phyloP scores from a whole-genome alignment of 2,329 filamentous ascomycete genomes.

The Cladosporium colombiae region DNA sequence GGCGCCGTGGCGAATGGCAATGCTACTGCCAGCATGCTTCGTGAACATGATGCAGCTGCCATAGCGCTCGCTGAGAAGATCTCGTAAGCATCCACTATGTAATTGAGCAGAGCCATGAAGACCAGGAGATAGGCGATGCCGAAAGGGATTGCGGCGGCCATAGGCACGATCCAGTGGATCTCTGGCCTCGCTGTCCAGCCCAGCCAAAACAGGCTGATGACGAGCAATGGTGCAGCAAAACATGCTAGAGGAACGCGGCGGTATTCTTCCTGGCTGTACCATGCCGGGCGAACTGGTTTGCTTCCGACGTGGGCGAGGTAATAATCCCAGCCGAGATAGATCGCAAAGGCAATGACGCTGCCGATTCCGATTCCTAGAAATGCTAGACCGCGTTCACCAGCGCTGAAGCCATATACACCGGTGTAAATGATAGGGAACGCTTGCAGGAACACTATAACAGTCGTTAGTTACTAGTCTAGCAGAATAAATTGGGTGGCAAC shows the following conservation, averaged over 20 bases:
- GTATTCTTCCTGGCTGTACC: conserved; percentile 65
- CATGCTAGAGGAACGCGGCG: conserved; percentile 71
- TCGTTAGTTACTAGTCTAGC: conserved; percentile 6
- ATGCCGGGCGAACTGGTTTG: conserved; percentile 45
- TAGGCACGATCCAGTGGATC: conserved; percentile 48
- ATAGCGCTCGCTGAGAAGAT: conserved; percentile 74
- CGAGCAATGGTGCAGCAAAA: conserved; percentile 59
- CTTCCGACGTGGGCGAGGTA: conserved; percentile 56
- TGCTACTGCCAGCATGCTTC: conserved; percentile 73
- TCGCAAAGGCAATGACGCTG: conserved; percentile 51
- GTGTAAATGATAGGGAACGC: conserved; percentile 69
- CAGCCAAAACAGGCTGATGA: conserved; percentile 44
- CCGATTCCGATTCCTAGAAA: conserved; percentile 71
- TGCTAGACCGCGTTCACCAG: conserved; percentile 65
- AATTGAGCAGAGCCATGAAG: conserved; percentile 59
- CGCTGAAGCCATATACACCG: conserved; percentile 62
- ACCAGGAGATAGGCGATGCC: conserved; percentile 51
- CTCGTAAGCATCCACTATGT: conserved; percentile 67
- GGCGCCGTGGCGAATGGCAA: conserved; percentile 50
- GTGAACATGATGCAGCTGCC: conserved; percentile 79
- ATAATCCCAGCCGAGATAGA: conserved; percentile 67
- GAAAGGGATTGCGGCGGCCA: conserved; percentile 44
- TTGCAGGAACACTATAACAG: conserved; percentile 65
- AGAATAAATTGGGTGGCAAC: background rate
- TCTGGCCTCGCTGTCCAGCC: conserved; percentile 41